These are phyloP conservation scores for Adansonia rubrostipa DNA, from an alignment of 441 rosid species.

Conservation along the genomic window DNA sequence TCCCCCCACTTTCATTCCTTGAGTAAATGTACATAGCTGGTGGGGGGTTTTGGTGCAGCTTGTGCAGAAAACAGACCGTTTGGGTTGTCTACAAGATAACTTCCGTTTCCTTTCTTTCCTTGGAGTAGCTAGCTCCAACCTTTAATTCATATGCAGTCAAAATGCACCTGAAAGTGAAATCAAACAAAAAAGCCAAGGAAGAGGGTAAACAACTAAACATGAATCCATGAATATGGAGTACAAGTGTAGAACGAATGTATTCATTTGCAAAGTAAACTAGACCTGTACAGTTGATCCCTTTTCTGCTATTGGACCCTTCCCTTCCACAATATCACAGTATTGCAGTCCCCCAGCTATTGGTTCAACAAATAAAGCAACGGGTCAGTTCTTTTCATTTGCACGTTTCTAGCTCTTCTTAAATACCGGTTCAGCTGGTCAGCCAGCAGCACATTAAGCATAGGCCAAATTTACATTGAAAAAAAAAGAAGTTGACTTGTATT, in stretches of 20 bases:
- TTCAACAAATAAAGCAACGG: constrained; percentile 6
- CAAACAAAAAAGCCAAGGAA: neutral
- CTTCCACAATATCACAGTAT: constrained; percentile 80
- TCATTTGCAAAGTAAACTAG: constrained; percentile 19
- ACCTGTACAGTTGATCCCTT: constrained; percentile 87
- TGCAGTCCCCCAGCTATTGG: constrained; percentile 54
- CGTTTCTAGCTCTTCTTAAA: too few relatives aligned
- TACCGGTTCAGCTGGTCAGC: too few relatives aligned
- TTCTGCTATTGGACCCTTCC: constrained; percentile 79
- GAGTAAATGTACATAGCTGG: constrained; percentile 67
- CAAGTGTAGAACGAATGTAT: neutral
- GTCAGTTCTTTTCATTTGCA: too few relatives aligned
- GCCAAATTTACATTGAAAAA: neutral
- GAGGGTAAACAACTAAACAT: neutral
- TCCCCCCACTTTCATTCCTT: constrained; percentile 96
- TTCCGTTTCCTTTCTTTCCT: constrained; percentile 89
- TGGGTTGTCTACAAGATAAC: constrained; percentile 71
- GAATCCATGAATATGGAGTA: neutral
- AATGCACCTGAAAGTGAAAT: constrained; percentile 66
- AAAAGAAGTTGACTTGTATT: too few relatives aligned
- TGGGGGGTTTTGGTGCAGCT: constrained; percentile 90
- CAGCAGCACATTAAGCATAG: neutral
- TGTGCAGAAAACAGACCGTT: constrained; percentile 82
- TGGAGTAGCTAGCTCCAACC: constrained; percentile 69
- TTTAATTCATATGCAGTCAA: constrained; percentile 86